Conservation (phyloP, 1,139 yeast species). For the Yamadazyma jaroonii region DNA sequence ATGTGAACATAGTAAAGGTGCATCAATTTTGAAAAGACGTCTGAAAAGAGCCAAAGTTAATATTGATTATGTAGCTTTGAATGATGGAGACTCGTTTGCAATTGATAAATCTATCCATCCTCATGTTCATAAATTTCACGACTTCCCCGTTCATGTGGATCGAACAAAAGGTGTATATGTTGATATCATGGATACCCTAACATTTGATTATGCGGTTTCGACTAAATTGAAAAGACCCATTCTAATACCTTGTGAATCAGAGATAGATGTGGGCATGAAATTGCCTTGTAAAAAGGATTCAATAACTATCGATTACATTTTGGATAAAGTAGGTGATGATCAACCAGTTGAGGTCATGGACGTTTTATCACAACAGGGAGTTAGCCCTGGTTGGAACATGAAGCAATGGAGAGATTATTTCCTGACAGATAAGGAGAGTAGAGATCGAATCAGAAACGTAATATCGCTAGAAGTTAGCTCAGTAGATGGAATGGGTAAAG, state of each 20-base stretch:
- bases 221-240: constrained; percentile 27
- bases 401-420: constrained; percentile 76
- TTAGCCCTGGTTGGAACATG: constrained; percentile 64
- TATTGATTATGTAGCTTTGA: constrained; percentile 77
- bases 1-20: constrained; percentile 49
- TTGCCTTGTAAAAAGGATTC: constrained; percentile 33
- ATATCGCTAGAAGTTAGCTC: constrained; percentile 76
- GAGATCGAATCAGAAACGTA: constrained; percentile 76
- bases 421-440: constrained; percentile 34
- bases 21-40: constrained; percentile 51
- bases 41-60: constrained; percentile 53
- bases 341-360: constrained; percentile 82
- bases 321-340: constrained; percentile 62
- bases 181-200: constrained; percentile 25
- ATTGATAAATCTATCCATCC: constrained; percentile 61
- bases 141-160: constrained; percentile 18
- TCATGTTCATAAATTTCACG: constrained; percentile 45
- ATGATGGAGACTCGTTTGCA: constrained; percentile 68
- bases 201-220: constrained; percentile 31
- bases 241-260: constrained; percentile 29
- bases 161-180: constrained; percentile 10
- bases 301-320: constrained; percentile 55
- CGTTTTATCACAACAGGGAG: constrained; percentile 74
- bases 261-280: constrained; percentile 29
- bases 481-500: constrained; percentile 45